Percentiles rank a stretch among this genome's conserved stretches.
Evolutionary conservation across 2,329 filamentous ascomycete genomes (phyloP).

Genomic region (Phoma herbarum): DNA sequence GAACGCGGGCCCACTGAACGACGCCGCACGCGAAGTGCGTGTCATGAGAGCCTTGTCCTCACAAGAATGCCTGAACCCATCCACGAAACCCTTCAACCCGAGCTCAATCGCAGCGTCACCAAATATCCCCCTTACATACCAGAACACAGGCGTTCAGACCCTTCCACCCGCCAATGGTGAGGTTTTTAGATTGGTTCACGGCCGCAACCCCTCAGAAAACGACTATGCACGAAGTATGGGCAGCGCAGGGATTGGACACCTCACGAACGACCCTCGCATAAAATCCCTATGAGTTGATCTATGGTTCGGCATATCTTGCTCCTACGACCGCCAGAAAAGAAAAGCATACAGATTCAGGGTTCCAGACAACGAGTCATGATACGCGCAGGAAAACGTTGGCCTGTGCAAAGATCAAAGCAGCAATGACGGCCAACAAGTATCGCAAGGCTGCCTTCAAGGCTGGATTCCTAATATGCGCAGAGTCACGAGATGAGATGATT

Average conservation of each 20-base stretch:
- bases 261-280: neutral
- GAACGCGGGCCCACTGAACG: neutral
- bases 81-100: neutral
- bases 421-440: constrained; percentile 20
- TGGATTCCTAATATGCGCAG: constrained; percentile 22
- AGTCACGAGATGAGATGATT: constrained; percentile 19
- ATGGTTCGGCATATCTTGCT: constrained; percentile 10
- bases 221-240: constrained; percentile 21
- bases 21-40: constrained; percentile 1
- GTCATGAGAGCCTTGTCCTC: neutral
- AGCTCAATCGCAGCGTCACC: neutral
- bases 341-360: constrained; percentile 16
- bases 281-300: constrained; percentile 17
- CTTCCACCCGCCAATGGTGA: constrained; percentile 14
- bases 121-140: constrained; percentile 12
- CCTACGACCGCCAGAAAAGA: neutral
- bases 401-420: constrained; percentile 28
- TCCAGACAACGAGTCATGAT: constrained; percentile 24
- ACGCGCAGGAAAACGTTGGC: constrained; percentile 13
- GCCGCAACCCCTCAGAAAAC: constrained; percentile 14
- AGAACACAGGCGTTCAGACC: constrained; percentile 29
- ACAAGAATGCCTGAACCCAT: neutral
- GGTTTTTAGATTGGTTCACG: constrained; percentile 23
- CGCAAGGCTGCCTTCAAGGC: constrained; percentile 12
- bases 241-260: constrained; percentile 24